phyloP scores from a whole-genome alignment of 1,139 yeast genomes.

The Blastobotrys arbuscula region DNA sequence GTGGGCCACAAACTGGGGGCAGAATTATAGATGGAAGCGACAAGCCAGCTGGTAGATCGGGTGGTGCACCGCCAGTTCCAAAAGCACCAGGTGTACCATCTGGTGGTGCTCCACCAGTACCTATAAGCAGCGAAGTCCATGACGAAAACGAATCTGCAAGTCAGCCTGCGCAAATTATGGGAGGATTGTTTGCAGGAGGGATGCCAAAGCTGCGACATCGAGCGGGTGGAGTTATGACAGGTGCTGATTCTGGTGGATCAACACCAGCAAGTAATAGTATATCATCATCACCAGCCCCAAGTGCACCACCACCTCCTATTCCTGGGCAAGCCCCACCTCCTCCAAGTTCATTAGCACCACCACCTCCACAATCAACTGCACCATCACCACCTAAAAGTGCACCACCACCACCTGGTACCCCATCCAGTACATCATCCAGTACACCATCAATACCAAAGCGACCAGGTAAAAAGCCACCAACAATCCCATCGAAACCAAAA shows the following conservation, averaged over 20 bases:
- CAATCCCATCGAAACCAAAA: slow-evolving; percentile 9
- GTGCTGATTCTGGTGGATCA: slow-evolving; percentile 27
- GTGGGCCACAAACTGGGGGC: slow-evolving; percentile 49
- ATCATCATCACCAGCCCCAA: slow-evolving; percentile 15
- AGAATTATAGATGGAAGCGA: slow-evolving; percentile 17
- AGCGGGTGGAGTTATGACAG: slow-evolving; percentile 42
- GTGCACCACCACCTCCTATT: slow-evolving; percentile 16
- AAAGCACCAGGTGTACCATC: slow-evolving; percentile 14
- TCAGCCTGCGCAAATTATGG: slow-evolving; percentile 46
- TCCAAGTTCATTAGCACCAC: neutral
- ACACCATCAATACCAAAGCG: slow-evolving; percentile 25
- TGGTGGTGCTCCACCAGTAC: slow-evolving; percentile 20
- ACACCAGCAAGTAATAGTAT: slow-evolving; percentile 5
- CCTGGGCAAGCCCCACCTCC: slow-evolving; percentile 12
- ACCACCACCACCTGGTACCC: neutral
- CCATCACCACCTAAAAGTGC: slow-evolving; percentile 9
- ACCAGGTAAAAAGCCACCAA: slow-evolving; percentile 3
- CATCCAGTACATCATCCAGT: slow-evolving; percentile 12
- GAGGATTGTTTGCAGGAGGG: slow-evolving; percentile 81
- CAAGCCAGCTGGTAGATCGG: slow-evolving; percentile 28
- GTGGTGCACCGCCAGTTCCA: slow-evolving; percentile 38
- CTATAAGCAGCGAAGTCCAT: slow-evolving; percentile 20
- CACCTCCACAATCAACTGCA: slow-evolving; percentile 22
- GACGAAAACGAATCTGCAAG: neutral
- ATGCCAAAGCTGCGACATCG: slow-evolving; percentile 70